Conservation (phyloP, 1,284 basidiomycete species). For the Puccinia horiana region DNA sequence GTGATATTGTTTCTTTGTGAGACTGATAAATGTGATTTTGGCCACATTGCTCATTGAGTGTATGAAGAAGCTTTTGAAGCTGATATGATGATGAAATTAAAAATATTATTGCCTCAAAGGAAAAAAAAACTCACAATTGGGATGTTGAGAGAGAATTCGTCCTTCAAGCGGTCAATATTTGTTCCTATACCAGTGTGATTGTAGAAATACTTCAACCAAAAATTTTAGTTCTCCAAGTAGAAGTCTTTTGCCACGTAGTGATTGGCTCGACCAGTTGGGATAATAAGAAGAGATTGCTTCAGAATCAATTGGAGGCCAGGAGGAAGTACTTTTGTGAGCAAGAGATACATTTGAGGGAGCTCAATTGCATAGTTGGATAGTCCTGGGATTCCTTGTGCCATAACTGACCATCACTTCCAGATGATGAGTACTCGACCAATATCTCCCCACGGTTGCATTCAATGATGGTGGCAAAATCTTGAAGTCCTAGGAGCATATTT, state of each 20-base stretch:
- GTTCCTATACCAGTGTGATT: conserved; percentile 13
- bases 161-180: neutral
- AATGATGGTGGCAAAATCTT: neutral
- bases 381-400: conserved; percentile 15
- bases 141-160: neutral
- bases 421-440: neutral
- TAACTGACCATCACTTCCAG: neutral
- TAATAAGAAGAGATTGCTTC: neutral
- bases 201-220: conserved; percentile 28
- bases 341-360: neutral
- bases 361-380: neutral
- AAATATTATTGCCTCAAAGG: neutral
- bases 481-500: neutral
- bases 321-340: neutral
- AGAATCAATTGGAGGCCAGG: neutral
- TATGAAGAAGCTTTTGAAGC: neutral
- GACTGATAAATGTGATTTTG: neutral
- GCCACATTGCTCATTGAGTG: neutral
- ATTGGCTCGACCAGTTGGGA: neutral
- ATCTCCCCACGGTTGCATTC: neutral
- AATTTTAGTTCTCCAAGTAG: neutral
- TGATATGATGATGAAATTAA: no score
- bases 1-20: neutral
- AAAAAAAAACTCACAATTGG: neutral
- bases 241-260: conserved; percentile 10